phyloP scores from a whole-genome alignment of 345 rosid species.

The Eucalyptus viminalis region DNA sequence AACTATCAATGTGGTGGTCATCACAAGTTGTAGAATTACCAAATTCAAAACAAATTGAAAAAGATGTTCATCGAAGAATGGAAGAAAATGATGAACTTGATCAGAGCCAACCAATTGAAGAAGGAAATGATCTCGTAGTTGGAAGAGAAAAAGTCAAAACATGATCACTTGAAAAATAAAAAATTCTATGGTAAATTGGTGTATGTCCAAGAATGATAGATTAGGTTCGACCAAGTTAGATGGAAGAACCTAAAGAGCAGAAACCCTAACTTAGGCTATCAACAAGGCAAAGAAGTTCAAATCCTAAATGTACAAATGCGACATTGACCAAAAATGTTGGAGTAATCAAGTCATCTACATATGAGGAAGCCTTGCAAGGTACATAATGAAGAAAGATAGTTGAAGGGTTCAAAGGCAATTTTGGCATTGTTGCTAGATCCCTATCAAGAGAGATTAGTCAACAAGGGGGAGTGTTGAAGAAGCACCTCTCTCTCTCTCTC shows the following conservation, averaged over 20 bases:
- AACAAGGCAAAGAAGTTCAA: background rate
- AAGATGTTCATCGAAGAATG: too few species aligned
- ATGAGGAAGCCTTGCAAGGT: background rate
- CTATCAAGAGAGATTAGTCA: background rate
- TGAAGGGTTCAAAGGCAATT: background rate
- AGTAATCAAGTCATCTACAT: background rate
- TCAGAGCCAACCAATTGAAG: background rate
- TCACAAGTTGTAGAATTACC: too few species aligned
- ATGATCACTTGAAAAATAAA: background rate
- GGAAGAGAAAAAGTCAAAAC: background rate
- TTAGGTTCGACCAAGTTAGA: background rate
- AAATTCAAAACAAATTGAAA: too few species aligned
- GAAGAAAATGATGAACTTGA: too few species aligned
- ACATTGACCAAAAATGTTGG: background rate
- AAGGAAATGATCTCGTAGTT: background rate
- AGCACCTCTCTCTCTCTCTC: too few species aligned
- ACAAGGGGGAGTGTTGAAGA: background rate
- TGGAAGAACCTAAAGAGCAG: background rate
- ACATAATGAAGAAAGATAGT: fast-evolving
- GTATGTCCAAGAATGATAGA: background rate
- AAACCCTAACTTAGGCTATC: background rate
- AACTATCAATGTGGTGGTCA: too few species aligned
- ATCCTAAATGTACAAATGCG: background rate
- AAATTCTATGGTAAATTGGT: background rate
- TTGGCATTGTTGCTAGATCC: background rate